Percentiles rank a stretch among this genome's conserved stretches.
Conservation (phyloP, 169 alveolate genomes). For the Besnoitia besnoiti region DNA sequence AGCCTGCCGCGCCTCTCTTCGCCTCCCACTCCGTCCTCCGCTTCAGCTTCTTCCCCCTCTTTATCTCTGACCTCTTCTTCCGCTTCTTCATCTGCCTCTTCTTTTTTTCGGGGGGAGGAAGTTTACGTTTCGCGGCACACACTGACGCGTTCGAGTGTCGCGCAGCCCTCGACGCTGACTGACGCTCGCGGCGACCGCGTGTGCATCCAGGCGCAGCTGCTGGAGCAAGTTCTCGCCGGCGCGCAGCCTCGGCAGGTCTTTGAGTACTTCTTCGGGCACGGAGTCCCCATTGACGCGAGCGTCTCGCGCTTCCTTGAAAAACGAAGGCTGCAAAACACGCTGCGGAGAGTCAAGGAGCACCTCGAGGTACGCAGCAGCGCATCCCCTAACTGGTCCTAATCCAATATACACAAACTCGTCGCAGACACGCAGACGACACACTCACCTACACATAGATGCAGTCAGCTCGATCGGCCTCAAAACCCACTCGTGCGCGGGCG, state of each 20-base stretch:
- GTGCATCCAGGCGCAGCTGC: conserved; percentile 45
- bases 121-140: conserved; percentile 57
- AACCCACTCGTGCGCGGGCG: no score
- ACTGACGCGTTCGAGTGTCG: conserved; percentile 6
- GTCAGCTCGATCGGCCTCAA: no score
- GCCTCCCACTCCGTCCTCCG: neutral
- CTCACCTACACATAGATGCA: no score
- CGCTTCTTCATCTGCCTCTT: neutral
- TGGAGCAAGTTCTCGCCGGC: conserved; percentile 41
- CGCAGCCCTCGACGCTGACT: neutral
- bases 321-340: conserved; percentile 46
- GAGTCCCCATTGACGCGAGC: conserved; percentile 36
- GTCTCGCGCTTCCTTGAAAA: conserved; percentile 30
- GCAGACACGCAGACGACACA: no score
- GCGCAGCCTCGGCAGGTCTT: conserved; percentile 22
- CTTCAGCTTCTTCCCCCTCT: neutral
- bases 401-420: no score
- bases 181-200: conserved; percentile 1
- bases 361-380: conserved; percentile 54
- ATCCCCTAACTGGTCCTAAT: no score
- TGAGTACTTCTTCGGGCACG: conserved; percentile 43
- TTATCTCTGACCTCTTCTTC: neutral
- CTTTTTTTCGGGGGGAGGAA: neutral
- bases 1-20: neutral
- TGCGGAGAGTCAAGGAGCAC: conserved; percentile 51